Evolutionary conservation across 2,329 filamentous ascomycete species (phyloP).

Genomic region (Paecilomyces niveus): DNA sequence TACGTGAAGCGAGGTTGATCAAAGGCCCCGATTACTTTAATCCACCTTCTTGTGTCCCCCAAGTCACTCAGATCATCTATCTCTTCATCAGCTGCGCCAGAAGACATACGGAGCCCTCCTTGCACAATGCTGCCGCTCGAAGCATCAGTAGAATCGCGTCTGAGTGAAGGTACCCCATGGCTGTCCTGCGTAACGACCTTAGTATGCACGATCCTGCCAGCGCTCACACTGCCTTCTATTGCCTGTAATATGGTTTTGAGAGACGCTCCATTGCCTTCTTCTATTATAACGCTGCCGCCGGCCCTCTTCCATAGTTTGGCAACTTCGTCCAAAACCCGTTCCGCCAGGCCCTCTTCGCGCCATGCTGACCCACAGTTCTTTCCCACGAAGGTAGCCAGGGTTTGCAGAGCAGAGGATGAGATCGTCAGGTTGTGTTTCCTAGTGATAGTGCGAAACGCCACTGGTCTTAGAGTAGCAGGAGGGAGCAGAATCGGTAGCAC

Average conservation of each 20-base stretch:
- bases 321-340: slow-evolving; percentile 85
- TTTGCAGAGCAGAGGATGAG: slow-evolving; percentile 76
- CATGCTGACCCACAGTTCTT: slow-evolving; percentile 92
- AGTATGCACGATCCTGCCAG: slow-evolving; percentile 51
- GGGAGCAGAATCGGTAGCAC: slow-evolving; percentile 87
- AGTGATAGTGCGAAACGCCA: slow-evolving; percentile 92
- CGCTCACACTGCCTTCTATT: slow-evolving; percentile 80
- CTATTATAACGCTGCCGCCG: slow-evolving; percentile 84
- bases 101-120: slow-evolving; percentile 7
- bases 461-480: slow-evolving; percentile 74
- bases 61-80: slow-evolving; percentile 56
- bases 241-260: slow-evolving; percentile 77
- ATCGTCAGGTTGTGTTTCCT: slow-evolving; percentile 96
- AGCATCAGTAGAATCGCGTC: slow-evolving; percentile 34
- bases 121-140: slow-evolving; percentile 44
- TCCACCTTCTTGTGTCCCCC: slow-evolving; percentile 68
- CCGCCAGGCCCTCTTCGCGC: slow-evolving; percentile 89
- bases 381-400: slow-evolving; percentile 82
- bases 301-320: slow-evolving; percentile 87
- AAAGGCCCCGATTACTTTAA: slow-evolving; percentile 76
- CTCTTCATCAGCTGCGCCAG: slow-evolving; percentile 47
- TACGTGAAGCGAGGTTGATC: slow-evolving; percentile 61
- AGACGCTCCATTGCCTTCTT: slow-evolving; percentile 60
- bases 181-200: slow-evolving; percentile 38
- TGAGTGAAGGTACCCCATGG: slow-evolving; percentile 27